Conservation (phyloP, 192 early-diverging fungal genomes). For the Endogone sp. region DNA sequence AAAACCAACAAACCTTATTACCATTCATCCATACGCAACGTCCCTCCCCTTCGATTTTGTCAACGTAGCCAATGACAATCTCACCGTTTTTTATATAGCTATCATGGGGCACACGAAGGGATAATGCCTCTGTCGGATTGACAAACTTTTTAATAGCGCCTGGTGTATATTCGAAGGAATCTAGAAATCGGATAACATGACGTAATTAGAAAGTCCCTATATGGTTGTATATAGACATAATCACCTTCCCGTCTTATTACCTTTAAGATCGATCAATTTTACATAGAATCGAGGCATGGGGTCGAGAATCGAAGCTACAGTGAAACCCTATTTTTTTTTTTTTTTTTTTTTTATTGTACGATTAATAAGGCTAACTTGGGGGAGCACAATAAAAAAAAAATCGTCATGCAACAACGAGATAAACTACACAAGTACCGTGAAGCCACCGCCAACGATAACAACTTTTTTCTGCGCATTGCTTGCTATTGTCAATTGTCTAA, state of each 20-base stretch:
- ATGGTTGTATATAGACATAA: background rate
- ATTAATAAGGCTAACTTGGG: no score
- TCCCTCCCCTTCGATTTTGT: slow-evolving; percentile 12
- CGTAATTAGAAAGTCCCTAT: background rate
- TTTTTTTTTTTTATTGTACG: no score
- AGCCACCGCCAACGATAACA: slow-evolving; percentile 36
- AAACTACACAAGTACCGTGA: no score
- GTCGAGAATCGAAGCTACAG: slow-evolving; percentile 31
- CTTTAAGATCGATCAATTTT: slow-evolving; percentile 31
- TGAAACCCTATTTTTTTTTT: slow-evolving; percentile 22
- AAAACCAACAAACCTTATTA: slow-evolving; percentile 12
- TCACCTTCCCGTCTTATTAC: slow-evolving; percentile 4
- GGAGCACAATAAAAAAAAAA: no score
- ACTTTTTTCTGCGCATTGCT: slow-evolving; percentile 21
- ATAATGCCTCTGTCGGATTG: slow-evolving; percentile 19
- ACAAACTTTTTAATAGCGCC: slow-evolving; percentile 25
- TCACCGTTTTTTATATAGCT: slow-evolving; percentile 31
- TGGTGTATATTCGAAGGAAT: slow-evolving; percentile 36
- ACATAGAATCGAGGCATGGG: slow-evolving; percentile 33
- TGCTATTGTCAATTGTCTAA: background rate
- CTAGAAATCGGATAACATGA: slow-evolving; percentile 1
- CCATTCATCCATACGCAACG: slow-evolving; percentile 16
- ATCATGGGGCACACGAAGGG: slow-evolving; percentile 25
- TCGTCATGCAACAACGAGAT: no score
- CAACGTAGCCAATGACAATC: slow-evolving; percentile 27